Percentiles rank a stretch among this genome's conserved stretches.
Conservation (phyloP, 2,329 filamentous ascomycete genomes). For the Fusarium pseudoanthophilum region DNA sequence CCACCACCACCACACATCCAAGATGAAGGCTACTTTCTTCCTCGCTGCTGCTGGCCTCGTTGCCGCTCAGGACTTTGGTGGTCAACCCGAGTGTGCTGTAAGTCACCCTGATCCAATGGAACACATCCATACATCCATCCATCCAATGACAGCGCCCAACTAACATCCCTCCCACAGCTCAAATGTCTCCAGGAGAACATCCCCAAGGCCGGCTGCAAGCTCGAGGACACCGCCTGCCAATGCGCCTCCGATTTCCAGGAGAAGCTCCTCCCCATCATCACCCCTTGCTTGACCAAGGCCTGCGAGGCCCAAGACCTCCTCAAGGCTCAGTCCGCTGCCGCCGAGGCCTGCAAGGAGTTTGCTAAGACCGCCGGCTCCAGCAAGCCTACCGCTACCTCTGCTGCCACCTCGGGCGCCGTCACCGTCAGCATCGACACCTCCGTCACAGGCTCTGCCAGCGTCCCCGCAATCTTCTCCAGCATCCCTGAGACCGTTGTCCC, state of each 20-base stretch:
- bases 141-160: background rate
- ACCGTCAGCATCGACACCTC: conserved; percentile 25
- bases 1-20: conserved; percentile 30
- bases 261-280: conserved; percentile 45
- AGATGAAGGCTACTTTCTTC: conserved; percentile 55
- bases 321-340: conserved; percentile 48
- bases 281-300: conserved; percentile 48
- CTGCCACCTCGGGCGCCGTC: conserved; percentile 12
- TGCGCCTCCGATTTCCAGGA: conserved; percentile 51
- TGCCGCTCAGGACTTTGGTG: conserved; percentile 52
- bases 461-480: conserved; percentile 33
- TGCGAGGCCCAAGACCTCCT: conserved; percentile 49
- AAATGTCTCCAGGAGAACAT: conserved; percentile 52
- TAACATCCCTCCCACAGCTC: conserved; percentile 35
- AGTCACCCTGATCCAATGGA: conserved; percentile 30
- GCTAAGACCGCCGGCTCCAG: conserved; percentile 24
- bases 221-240: conserved; percentile 53
- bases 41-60: conserved; percentile 50
- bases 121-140: too few relatives aligned
- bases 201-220: conserved; percentile 50
- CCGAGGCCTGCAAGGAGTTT: conserved; percentile 44
- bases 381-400: conserved; percentile 7
- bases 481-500: conserved; percentile 14
- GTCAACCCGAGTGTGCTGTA: conserved; percentile 55
- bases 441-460: conserved; percentile 23